phyloP scores from a whole-genome alignment of 768 basidiomycete genomes.

The Rhizopogon rudus region DNA sequence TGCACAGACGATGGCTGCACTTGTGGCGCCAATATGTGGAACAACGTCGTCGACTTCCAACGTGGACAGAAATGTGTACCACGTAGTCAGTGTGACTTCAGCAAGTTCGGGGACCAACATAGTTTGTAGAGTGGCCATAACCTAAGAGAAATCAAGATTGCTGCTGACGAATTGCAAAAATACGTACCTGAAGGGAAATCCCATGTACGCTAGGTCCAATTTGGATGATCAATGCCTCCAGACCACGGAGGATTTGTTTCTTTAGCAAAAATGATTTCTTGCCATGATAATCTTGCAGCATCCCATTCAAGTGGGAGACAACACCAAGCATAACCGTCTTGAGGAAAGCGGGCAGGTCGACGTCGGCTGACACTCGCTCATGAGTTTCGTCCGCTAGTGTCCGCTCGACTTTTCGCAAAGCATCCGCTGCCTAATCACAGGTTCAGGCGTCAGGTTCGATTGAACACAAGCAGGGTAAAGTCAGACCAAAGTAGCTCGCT shows the following conservation, averaged over 20 bases:
- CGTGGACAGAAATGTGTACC: constrained; percentile 71
- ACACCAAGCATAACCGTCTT: constrained; percentile 79
- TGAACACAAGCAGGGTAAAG: not conserved
- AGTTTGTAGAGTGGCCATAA: constrained; percentile 94
- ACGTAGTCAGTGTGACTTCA: constrained; percentile 73
- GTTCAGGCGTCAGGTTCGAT: constrained; percentile 17
- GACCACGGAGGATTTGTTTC: constrained; percentile 70
- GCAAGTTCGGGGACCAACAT: constrained; percentile 71
- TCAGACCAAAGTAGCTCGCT: constrained; percentile 40
- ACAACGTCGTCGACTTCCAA: constrained; percentile 68
- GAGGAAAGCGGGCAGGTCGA: constrained; percentile 55
- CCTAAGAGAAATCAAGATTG: constrained; percentile 39
- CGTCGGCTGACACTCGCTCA: constrained; percentile 21
- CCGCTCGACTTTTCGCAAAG: constrained; percentile 40
- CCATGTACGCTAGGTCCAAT: constrained; percentile 69
- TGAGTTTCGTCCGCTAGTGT: constrained; percentile 20
- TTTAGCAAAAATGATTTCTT: constrained; percentile 72
- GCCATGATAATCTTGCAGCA: constrained; percentile 78
- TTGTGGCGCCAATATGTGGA: constrained; percentile 81
- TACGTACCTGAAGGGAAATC: constrained; percentile 81
- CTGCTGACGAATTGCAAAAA: not conserved
- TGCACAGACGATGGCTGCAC: constrained; percentile 72
- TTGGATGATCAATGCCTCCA: constrained; percentile 65
- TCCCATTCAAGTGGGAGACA: constrained; percentile 79
- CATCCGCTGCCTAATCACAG: constrained; percentile 39